Evolutionary conservation across 2,329 filamentous ascomycete genomes (phyloP).

Genomic region (Sporothrix brasiliensis): DNA sequence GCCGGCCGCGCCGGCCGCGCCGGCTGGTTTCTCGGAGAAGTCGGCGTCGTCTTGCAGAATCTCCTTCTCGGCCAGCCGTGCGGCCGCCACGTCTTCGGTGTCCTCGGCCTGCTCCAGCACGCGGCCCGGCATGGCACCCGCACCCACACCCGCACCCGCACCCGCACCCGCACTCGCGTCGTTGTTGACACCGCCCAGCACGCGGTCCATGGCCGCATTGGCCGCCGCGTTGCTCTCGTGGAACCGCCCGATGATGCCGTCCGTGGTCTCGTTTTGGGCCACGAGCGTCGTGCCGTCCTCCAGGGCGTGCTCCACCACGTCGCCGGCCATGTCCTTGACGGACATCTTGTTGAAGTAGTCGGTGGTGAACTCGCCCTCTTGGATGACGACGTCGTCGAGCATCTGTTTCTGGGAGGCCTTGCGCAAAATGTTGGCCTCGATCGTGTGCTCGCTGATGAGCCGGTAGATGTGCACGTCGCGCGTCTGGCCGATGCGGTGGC

Average conservation of each 20-base stretch:
- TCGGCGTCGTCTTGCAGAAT: conserved; percentile 83
- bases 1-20: conserved; percentile 44
- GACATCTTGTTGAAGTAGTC: conserved; percentile 86
- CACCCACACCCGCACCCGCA: too few relatives aligned
- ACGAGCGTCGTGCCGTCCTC: conserved; percentile 36
- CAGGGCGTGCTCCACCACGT: conserved; percentile 33
- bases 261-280: conserved; percentile 35
- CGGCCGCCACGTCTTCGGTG: conserved; percentile 85
- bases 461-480: conserved; percentile 98
- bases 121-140: conserved; percentile 46
- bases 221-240: conserved; percentile 71
- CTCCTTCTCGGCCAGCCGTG: conserved; percentile 85
- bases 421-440: conserved; percentile 95
- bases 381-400: conserved; percentile 96
- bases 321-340: conserved; percentile 66
- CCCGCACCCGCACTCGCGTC: conserved; percentile 40
- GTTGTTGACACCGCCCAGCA: conserved; percentile 69
- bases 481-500: conserved; percentile 95
- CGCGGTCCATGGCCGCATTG: conserved; percentile 80
- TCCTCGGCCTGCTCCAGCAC: conserved; percentile 91
- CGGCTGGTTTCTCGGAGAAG: conserved; percentile 67
- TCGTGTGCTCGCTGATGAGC: conserved; percentile 88
- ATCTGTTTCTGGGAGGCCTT: conserved; percentile 98
- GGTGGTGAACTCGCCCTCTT: conserved; percentile 96
- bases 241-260: conserved; percentile 39